Evolutionary conservation across 495 filamentous ascomycete genomes (phyloP), one percentile per base, ranked within the genome.

Genomic region (Penicillium lagena): DNA sequence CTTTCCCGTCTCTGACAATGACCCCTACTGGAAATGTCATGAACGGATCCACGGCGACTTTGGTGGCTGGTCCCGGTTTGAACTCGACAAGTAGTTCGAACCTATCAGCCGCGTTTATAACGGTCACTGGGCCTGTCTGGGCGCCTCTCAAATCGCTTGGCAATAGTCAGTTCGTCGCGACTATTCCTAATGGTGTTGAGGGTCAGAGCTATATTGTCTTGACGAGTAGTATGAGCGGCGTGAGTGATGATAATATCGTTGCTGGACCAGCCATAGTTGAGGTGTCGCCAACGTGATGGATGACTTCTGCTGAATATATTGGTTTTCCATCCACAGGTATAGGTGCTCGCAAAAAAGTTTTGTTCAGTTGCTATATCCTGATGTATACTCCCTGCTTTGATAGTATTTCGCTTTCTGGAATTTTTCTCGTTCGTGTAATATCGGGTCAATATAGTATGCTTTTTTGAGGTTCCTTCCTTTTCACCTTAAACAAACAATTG

Each of bases 1-100:
- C 79, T 3, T 83, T 80, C 64, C 72, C 77, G 1, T 48, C 55
- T 11, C 46, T 80, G 2, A 50, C 57, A 9, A 54, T 62, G 38
- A 45, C 37, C 22, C 31, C 45, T 9, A 50, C 11, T 3, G 36
- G 11, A 0, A 7, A 45, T 27, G 40, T 45, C 29, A 57, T 53
- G 57, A 52, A 14, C 11, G 52, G 55, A 31, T 40, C 47, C 5
- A 13, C 37, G 32, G 56, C 52, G 4, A 5, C 37, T 2, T 9
- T 60, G 4, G 44, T 54, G 43, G 37, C 48, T 12, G 54, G 54
- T 13, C n/a, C 27, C 7, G 43, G 45, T 17, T 51, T 60, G 9
- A 28, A 57, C 30, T 43, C 40, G 2, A 22, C 22, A 0, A 36
- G 14, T 9, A 35, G 34, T 4, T 40, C 9, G 0, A 42, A 40